Conservation (phyloP, 2,329 filamentous ascomycete genomes). For the Beauveria asiatica region DNA sequence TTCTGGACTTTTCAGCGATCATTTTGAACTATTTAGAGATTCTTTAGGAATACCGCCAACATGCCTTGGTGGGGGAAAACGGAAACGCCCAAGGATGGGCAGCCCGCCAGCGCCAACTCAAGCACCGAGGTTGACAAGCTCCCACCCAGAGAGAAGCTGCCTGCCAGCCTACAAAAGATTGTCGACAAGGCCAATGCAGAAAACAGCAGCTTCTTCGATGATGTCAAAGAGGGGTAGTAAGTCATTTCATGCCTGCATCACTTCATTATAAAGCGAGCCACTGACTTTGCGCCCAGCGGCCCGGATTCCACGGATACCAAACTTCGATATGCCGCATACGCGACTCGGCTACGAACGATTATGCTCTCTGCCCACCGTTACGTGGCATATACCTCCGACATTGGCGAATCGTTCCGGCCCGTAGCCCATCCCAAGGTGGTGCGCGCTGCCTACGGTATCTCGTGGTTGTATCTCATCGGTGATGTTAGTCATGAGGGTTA, state of each 20-base stretch:
- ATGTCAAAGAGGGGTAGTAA: slow-evolving; percentile 71
- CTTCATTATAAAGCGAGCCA: slow-evolving; percentile 13
- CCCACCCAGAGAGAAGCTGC: slow-evolving; percentile 42
- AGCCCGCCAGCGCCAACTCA: slow-evolving; percentile 12
- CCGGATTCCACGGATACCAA: slow-evolving; percentile 76
- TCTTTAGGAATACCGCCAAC: not conserved
- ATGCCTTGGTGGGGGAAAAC: slow-evolving; percentile 38
- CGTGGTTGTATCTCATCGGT: slow-evolving; percentile 85
- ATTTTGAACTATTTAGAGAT: not conserved
- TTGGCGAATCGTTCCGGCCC: slow-evolving; percentile 92
- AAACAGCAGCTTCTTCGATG: slow-evolving; percentile 62
- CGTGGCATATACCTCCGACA: slow-evolving; percentile 92
- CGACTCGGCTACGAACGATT: slow-evolving; percentile 74
- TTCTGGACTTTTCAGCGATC: not conserved
- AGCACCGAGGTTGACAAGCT: slow-evolving; percentile 35
- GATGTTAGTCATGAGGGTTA: slow-evolving; percentile 92
- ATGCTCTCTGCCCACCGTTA: slow-evolving; percentile 88
- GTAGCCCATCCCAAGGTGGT: slow-evolving; percentile 81
- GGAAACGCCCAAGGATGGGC: slow-evolving; percentile 21
- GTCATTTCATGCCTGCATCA: slow-evolving; percentile 24
- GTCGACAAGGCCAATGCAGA: slow-evolving; percentile 52
- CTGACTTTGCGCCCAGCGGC: slow-evolving; percentile 19
- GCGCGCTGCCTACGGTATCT: slow-evolving; percentile 76
- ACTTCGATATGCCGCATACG: slow-evolving; percentile 89
- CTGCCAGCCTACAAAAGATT: slow-evolving; percentile 46